Evolutionary conservation across 768 basidiomycete genomes (phyloP), one percentile per base, ranked within the genome.

Genomic region (Russula olivacea): DNA sequence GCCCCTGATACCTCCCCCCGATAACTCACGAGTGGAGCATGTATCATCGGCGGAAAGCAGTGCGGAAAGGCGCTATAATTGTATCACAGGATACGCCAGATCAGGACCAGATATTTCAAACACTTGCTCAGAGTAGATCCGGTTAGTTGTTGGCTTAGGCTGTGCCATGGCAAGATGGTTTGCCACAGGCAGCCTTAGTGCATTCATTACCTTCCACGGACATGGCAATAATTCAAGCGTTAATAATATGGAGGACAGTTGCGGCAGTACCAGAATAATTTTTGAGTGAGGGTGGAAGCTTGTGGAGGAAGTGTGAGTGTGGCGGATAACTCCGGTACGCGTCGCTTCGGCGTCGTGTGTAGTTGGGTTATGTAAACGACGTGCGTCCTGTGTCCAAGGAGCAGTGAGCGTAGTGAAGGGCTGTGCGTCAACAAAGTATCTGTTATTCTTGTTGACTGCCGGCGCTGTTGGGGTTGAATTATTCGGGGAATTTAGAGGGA

Each of bases 381-480:
- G 34, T 30, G 19, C 19, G 15, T 38, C 28, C 41, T 63, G 32
- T 41, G 19, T 19, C 52, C 38, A 52, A 53, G 21, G 12, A 47
- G 38, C 34, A 25, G 38, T 62, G 28, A 56, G 23, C 6, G 19
- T 45, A n/a, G 43, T n/a, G 43, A 47, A 47, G 45, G 45, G 19
- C 45, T 47, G 43, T 43, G 43, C 21, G n/a, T 14, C 38, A 6
- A 38, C 38, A 15, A 7, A 34, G n/a, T n/a, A n/a, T n/a, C n/a
- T n/a, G n/a, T n/a, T n/a, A n/a, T n/a, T n/a, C n/a, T n/a, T 21
- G 14, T 55, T 38, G 19, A 17, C 14, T 36, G 21, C 49, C 54
- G 30, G 54, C n/a, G 61, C 48, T 49, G 61, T 48, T n/a, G n/a
- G n/a, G 32, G 57, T 57, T 49, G 60, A 55, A 49, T 49, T n/a